Evolutionary conservation across 306 rosid genomes (phyloP), one percentile per base, ranked within the genome.

Genomic region (Sphenostylis stenocarpa): DNA sequence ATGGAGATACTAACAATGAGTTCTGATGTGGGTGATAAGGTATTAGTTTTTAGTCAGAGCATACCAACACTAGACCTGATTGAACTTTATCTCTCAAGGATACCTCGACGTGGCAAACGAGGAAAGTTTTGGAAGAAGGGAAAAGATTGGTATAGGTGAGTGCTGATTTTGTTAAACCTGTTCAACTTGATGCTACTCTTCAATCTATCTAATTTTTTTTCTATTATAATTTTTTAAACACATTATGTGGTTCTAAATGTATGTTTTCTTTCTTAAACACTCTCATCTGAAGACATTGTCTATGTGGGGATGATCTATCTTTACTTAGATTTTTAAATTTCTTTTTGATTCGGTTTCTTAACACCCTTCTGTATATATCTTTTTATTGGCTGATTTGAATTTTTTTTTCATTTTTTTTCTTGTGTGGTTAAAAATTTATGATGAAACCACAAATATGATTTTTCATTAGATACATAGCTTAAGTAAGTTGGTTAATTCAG

Each of bases 91-190:
- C 93, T 95, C 66, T 91, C 97, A 75, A 89, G 83, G 80, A 81
- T 89, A 70, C 86, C 89, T 66, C 87, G 96, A 28, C 84, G 65
- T 62, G 91, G 91, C 77, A 89, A 84, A 84, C 84, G 62, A 51
- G 93, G 88, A 62, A 95, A 92, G 83, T 68, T 77, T 74, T 95
- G 98, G 97, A 95, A 89, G 90, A 95, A 92, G 78, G 90, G 96
- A 67, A 95, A 88, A 82, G 98, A 95, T 78, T 95, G 98, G 98
- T 95, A 88, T 85, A 92, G 98, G 98, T 95, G 57, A 77, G 97
- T 83, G 70, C 51, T 63, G 45, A 48, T 83, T 77, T 34, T 23
- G 70, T 45, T 29, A 38, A 75, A 49, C 47, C 26, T 64, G 71
- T 60, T 82, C 63, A 74, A 75, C 38, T 61, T 55, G 43, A 73